Conservation (phyloP, 1,284 basidiomycete species). For the Meira nashicola region DNA sequence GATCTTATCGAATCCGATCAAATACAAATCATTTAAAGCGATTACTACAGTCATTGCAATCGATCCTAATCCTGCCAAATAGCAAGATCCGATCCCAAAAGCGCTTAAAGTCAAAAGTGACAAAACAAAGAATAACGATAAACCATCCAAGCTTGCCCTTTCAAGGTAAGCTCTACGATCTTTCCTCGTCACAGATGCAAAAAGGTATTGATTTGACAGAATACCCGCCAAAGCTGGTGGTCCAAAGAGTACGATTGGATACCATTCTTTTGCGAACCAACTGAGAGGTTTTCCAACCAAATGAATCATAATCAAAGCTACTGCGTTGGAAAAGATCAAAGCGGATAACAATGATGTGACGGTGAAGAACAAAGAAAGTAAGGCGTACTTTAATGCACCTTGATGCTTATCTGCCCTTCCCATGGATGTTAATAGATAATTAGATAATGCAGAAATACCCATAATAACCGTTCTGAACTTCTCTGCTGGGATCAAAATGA, state of each 20-base stretch:
- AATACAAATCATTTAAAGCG: conserved; percentile 39
- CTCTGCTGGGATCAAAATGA: conserved; percentile 58
- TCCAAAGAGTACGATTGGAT: conserved; percentile 70
- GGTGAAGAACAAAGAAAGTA: conserved; percentile 31
- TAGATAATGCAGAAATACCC: conserved; percentile 40
- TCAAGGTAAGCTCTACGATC: conserved; percentile 44
- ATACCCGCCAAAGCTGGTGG: conserved; percentile 63
- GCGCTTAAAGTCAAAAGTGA: conserved; percentile 57
- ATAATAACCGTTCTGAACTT: conserved; percentile 46
- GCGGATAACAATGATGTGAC: conserved; percentile 52
- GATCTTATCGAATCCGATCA: conserved; percentile 36
- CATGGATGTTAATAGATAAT: conserved; percentile 47
- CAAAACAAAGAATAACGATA: conserved; percentile 34
- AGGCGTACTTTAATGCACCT: conserved; percentile 27
- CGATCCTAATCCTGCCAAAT: conserved; percentile 63
- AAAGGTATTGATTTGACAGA: conserved; percentile 63
- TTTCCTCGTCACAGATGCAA: conserved; percentile 60
- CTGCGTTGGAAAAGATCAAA: conserved; percentile 64
- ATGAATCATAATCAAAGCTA: conserved; percentile 68
- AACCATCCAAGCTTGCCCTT: conserved; percentile 16
- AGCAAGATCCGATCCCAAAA: conserved; percentile 66
- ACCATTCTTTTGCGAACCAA: conserved; percentile 63
- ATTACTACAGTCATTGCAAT: conserved; percentile 55
- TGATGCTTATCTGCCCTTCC: conserved; percentile 50
- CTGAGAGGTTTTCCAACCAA: conserved; percentile 61